Conservation (phyloP, 331 rosid species). For the Malus hybrid region DNA sequence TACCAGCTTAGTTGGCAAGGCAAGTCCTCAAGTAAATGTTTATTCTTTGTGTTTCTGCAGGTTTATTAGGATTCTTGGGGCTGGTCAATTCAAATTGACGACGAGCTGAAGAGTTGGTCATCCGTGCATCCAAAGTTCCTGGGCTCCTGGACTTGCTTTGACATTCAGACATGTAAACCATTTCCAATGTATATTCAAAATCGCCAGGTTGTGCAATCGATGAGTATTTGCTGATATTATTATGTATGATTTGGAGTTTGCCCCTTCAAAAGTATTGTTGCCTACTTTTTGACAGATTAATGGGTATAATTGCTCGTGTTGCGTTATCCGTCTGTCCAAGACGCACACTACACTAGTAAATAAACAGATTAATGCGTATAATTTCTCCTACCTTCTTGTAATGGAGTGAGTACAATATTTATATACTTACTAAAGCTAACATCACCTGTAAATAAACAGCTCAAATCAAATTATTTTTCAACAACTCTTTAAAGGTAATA, state of each 20-base stretch:
- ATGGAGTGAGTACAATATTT: too few species aligned
- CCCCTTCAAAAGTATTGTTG: background rate
- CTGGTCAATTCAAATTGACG: background rate
- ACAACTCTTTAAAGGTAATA: too few species aligned
- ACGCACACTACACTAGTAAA: too few species aligned
- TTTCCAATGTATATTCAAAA: conserved; percentile 40
- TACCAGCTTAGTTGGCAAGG: background rate
- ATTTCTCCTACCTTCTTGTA: too few species aligned
- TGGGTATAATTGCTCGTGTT: background rate
- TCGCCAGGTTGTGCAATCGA: conserved; percentile 28
- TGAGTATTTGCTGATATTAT: conserved; percentile 12
- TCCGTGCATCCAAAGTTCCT: background rate
- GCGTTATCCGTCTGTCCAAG: background rate
- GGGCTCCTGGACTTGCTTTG: background rate
- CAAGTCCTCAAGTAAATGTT: background rate
- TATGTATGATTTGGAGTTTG: conserved; percentile 15
- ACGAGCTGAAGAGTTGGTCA: conserved; percentile 15
- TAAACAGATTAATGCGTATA: too few species aligned
- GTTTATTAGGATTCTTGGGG: conserved; percentile 18
- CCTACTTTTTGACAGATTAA: background rate
- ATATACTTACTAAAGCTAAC: too few species aligned
- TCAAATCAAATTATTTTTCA: too few species aligned
- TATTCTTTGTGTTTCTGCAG: conserved; percentile 19
- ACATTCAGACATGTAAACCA: conserved; percentile 22
- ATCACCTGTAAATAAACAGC: too few species aligned